Conservation (phyloP, 2,329 filamentous ascomycete genomes). For the Trichoderma atroviride region DNA sequence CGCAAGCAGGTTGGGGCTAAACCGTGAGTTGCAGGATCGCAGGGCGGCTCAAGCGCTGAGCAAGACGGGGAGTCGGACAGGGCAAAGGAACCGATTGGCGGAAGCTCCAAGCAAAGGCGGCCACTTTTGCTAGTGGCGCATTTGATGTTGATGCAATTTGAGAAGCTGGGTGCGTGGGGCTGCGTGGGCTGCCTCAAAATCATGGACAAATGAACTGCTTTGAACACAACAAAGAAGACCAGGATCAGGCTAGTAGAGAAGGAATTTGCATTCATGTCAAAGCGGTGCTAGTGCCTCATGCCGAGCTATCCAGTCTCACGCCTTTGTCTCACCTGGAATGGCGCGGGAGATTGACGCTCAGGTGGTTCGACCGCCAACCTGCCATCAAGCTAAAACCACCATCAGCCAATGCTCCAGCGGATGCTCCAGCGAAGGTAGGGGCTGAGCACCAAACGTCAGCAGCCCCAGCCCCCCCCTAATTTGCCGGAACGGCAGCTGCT, state of each 20-base stretch:
- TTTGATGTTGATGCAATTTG: neutral
- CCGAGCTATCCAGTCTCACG: neutral
- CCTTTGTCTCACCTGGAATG: neutral
- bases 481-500: conserved; percentile 6
- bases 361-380: conserved; percentile 8
- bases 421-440: conserved; percentile 2
- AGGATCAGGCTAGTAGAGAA: neutral
- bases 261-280: neutral
- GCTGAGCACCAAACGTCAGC: conserved; percentile 24
- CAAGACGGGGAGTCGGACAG: conserved; percentile 9
- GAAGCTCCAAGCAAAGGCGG: neutral
- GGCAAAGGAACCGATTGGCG: conserved; percentile 18
- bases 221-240: neutral
- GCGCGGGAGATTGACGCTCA: neutral
- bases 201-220: neutral
- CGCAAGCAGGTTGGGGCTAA: neutral
- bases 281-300: neutral
- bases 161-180: neutral
- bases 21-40: neutral
- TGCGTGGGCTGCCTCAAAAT: neutral
- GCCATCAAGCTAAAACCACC: conserved; percentile 10
- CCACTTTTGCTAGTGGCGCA: neutral
- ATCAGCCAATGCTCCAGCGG: neutral
- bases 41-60: neutral
- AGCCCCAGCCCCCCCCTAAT: conserved; percentile 25